Conservation (phyloP, 805 yeast species). For the Zygosaccharomyces siamensis region DNA sequence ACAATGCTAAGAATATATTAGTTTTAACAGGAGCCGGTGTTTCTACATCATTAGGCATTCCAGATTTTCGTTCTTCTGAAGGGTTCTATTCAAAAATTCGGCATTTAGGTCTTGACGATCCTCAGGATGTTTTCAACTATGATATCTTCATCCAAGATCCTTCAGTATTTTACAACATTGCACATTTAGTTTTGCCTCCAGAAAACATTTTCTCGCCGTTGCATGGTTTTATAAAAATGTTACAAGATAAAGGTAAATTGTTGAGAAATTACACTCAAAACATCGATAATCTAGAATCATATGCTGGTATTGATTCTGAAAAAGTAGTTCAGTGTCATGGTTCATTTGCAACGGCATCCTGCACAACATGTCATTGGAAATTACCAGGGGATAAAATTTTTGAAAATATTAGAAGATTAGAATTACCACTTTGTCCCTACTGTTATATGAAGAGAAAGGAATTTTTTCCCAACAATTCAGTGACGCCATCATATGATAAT, state of each 20-base stretch:
- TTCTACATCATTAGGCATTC: constrained; percentile 83
- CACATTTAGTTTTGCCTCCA: constrained; percentile 79
- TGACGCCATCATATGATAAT: constrained; percentile 11
- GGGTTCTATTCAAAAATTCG: constrained; percentile 74
- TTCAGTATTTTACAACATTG: constrained; percentile 75
- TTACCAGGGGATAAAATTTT: constrained; percentile 64
- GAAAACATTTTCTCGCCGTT: constrained; percentile 62
- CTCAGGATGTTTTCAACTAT: constrained; percentile 84
- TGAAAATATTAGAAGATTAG: constrained; percentile 51
- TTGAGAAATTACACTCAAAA: constrained; percentile 86
- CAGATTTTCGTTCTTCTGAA: constrained; percentile 85
- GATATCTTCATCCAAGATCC: constrained; percentile 73
- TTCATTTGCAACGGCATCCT: constrained; percentile 82
- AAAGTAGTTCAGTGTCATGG: constrained; percentile 88
- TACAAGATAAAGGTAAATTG: constrained; percentile 72
- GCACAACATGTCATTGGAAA: constrained; percentile 66
- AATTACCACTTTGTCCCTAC: constrained; percentile 67
- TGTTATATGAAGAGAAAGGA: constrained; percentile 47
- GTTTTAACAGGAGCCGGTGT: constrained; percentile 93
- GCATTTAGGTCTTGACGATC: constrained; percentile 70
- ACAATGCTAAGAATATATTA: constrained; percentile 54
- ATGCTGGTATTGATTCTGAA: constrained; percentile 65
- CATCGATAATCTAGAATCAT: constrained; percentile 80
- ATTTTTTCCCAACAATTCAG: constrained; percentile 24
- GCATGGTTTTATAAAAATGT: constrained; percentile 69